These are phyloP conservation scores for Ceratonia siliqua DNA, from an alignment of 306 rosid species.

Conservation along the genomic window DNA sequence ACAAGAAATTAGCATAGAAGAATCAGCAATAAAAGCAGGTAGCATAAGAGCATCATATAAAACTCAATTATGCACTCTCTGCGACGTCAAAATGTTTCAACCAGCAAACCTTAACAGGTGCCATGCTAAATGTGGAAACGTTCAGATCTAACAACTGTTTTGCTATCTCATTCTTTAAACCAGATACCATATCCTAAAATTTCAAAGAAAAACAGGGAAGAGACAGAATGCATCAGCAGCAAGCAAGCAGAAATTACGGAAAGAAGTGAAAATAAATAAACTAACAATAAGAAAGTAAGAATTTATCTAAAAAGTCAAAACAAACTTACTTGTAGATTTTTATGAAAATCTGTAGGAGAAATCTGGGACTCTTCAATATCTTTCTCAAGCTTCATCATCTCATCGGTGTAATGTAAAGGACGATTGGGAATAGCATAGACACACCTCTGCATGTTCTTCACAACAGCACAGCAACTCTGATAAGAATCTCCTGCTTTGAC, in stretches of 20 bases:
- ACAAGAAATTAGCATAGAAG: constrained; percentile 22
- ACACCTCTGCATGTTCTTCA: constrained; percentile 87
- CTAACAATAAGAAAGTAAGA: constrained; percentile 14
- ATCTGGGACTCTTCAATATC: constrained; percentile 60
- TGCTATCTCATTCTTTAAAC: constrained; percentile 70
- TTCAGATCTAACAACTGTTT: constrained; percentile 66
- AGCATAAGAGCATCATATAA: constrained; percentile 23
- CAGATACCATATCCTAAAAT: constrained; percentile 68
- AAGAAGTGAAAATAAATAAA: constrained; percentile 20
- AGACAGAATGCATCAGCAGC: constrained; percentile 20
- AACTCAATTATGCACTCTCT: constrained; percentile 1
- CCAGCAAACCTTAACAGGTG: constrained; percentile 81
- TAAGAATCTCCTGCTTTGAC: constrained; percentile 73
- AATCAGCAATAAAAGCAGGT: constrained; percentile 1
- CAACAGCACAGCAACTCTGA: constrained; percentile 91
- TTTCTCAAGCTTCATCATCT: constrained; percentile 64
- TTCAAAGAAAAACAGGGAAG: background rate
- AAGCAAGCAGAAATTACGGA: constrained; percentile 8
- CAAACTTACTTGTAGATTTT: constrained; percentile 68
- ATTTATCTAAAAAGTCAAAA: background rate
- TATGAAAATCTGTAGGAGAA: constrained; percentile 59
- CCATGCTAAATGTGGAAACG: constrained; percentile 75
- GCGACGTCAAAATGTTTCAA: constrained; percentile 15
- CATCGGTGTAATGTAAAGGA: constrained; percentile 53
- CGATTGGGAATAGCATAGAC: constrained; percentile 77